Percentiles rank a stretch among this genome's conserved stretches.
phyloP scores from a whole-genome alignment of 2,329 filamentous ascomycete species.

The Incumbomyces delicatus region DNA sequence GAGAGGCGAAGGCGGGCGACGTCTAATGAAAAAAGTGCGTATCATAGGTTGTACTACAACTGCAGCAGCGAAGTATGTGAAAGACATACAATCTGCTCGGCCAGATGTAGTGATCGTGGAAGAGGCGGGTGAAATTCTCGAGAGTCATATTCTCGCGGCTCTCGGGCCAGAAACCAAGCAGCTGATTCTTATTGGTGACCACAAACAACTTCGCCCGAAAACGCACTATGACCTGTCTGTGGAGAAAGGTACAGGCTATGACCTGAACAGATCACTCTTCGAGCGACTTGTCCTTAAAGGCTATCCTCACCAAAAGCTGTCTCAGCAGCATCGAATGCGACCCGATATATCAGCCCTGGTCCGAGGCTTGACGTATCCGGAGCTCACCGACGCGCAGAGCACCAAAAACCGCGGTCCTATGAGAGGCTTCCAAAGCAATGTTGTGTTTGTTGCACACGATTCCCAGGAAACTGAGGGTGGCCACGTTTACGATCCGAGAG shows the following conservation, averaged over 20 bases:
- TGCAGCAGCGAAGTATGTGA: constrained; percentile 52
- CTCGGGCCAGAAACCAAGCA: constrained; percentile 49
- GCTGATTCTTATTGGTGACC: constrained; percentile 62
- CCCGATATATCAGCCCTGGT: constrained; percentile 56
- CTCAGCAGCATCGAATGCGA: constrained; percentile 57
- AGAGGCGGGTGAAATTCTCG: constrained; percentile 64
- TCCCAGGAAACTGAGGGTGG: constrained; percentile 41
- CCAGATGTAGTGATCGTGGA: constrained; percentile 58
- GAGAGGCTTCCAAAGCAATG: constrained; percentile 48
- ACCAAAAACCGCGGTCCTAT: constrained; percentile 41
- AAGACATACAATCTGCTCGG: constrained; percentile 43
- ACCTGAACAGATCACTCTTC: constrained; percentile 60
- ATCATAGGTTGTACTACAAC: constrained; percentile 66
- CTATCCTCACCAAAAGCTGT: constrained; percentile 44
- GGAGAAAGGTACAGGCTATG: constrained; percentile 53
- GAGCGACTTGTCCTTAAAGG: constrained; percentile 54
- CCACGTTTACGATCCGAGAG: constrained; percentile 39
- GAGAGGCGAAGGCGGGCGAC: constrained; percentile 35
- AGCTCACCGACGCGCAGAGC: constrained; percentile 45
- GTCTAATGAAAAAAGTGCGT: constrained; percentile 42
- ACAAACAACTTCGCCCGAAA: constrained; percentile 63
- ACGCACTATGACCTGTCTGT: constrained; percentile 50
- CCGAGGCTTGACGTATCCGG: constrained; percentile 51
- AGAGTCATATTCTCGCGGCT: constrained; percentile 56
- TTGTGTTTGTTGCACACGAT: constrained; percentile 59